Conservation (phyloP, 2,329 filamentous ascomycete genomes). For the Paracoccidioides lutzii region DNA sequence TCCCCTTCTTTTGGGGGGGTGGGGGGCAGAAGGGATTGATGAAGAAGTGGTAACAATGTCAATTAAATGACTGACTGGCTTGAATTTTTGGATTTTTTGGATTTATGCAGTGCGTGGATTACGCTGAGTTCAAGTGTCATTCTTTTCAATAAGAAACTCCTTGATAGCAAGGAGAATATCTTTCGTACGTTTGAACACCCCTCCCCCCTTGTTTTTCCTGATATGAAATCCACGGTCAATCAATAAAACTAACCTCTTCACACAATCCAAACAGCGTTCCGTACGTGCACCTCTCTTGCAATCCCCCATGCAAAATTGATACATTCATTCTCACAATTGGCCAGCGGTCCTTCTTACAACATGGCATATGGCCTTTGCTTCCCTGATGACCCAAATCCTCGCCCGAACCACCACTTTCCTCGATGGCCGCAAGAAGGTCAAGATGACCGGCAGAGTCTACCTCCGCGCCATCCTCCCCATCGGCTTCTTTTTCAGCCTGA, state of each 20-base stretch:
- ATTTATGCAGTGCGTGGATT: conserved; percentile 64
- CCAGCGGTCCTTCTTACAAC: conserved; percentile 61
- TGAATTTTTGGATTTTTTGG: conserved; percentile 2
- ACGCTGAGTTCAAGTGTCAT: conserved; percentile 85
- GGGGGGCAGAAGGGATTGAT: not conserved
- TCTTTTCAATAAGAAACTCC: conserved; percentile 98
- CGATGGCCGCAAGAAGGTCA: conserved; percentile 88
- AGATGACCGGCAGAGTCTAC: conserved; percentile 93
- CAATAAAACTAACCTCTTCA: not conserved
- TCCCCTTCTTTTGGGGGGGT: not conserved
- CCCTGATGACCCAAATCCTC: conserved; percentile 84
- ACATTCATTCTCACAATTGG: conserved; percentile 10
- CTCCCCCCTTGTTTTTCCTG: not conserved
- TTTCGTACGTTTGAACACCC: conserved; percentile 51
- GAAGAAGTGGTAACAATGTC: not conserved
- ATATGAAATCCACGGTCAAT: not conserved
- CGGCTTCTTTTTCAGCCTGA: conserved; percentile 88
- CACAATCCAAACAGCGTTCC: conserved; percentile 28
- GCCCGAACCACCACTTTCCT: conserved; percentile 80
- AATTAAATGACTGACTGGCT: not conserved
- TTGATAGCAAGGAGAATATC: conserved; percentile 54
- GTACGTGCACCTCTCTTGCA: conserved; percentile 21
- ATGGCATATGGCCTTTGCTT: conserved; percentile 90
- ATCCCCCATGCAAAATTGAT: conserved; percentile 3
- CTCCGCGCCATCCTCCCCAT: conserved; percentile 88